Conservation (phyloP, 2,329 filamentous ascomycete genomes). For the Exophiala phaeomuriformis region DNA sequence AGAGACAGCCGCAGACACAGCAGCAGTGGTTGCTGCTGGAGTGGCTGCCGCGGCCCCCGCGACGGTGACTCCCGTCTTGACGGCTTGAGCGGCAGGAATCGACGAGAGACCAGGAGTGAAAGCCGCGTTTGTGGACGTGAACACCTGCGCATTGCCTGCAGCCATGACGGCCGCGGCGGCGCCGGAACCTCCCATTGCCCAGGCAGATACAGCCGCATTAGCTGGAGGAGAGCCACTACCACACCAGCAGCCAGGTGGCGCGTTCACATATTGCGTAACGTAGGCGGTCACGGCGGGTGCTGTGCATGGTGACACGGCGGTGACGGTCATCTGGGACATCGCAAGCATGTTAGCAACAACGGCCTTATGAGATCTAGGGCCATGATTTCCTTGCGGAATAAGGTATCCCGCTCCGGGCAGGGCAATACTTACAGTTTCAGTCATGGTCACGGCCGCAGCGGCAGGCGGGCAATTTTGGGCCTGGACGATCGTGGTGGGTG, state of each 20-base stretch:
- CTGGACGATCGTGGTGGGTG: conserved; percentile 5
- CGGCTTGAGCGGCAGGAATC: conserved; percentile 21
- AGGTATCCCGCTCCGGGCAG: background rate
- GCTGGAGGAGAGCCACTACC: conserved; percentile 4
- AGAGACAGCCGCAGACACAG: conserved; percentile 8
- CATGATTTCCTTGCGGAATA: too few relatives aligned
- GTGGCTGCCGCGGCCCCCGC: conserved; percentile 7
- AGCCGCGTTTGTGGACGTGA: conserved; percentile 11
- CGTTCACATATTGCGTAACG: conserved; percentile 19
- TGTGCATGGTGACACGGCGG: conserved; percentile 15
- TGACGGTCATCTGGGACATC: conserved; percentile 17
- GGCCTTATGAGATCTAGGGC: background rate
- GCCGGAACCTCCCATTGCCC: background rate
- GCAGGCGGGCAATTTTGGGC: conserved; percentile 4
- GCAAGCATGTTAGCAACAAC: conserved; percentile 1
- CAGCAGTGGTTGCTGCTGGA: conserved; percentile 6
- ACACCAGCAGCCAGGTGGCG: conserved; percentile 20
- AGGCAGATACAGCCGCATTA: background rate
- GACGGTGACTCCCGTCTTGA: conserved; percentile 20
- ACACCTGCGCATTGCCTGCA: conserved; percentile 9
- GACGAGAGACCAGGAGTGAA: conserved; percentile 21
- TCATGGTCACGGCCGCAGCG: conserved; percentile 8
- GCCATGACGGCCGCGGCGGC: background rate
- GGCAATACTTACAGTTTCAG: conserved; percentile 16
- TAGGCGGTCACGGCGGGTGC: conserved; percentile 16